Conservation (phyloP, 441 rosid genomes). For the Populus hybrid region DNA sequence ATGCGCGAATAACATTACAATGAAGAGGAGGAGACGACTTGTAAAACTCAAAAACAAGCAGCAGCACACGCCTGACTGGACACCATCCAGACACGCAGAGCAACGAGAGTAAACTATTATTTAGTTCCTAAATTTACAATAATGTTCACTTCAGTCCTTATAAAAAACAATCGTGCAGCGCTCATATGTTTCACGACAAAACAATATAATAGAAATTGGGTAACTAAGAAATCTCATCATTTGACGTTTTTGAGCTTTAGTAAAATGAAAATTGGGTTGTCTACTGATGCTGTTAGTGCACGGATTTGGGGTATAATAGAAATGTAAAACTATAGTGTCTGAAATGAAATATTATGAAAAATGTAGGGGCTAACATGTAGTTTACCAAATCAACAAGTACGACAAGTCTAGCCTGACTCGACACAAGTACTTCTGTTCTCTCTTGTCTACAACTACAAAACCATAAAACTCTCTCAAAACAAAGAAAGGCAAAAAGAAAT, state of each 20-base stretch:
- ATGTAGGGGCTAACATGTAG: slow-evolving; percentile 33
- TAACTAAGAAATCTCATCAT: not conserved
- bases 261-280: too few relatives aligned
- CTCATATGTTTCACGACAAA: not conserved
- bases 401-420: slow-evolving; percentile 3
- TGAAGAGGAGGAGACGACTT: too few relatives aligned
- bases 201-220: not conserved
- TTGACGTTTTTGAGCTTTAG: too few relatives aligned
- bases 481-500: slow-evolving; percentile 20
- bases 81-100: not conserved
- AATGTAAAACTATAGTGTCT: slow-evolving; percentile 47
- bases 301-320: too few relatives aligned
- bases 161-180: not conserved
- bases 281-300: too few relatives aligned
- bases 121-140: not conserved
- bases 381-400: not conserved
- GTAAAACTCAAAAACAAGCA: too few relatives aligned
- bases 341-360: too few relatives aligned
- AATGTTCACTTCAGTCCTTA: not conserved
- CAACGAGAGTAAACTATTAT: not conserved
- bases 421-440: not conserved
- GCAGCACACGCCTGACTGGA: too few relatives aligned
- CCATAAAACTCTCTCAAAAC: slow-evolving; percentile 28
- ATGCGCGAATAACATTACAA: too few relatives aligned
- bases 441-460: slow-evolving; percentile 21